phyloP scores from a whole-genome alignment of 306 rosid genomes.

The Hippophae gyantsensis region DNA sequence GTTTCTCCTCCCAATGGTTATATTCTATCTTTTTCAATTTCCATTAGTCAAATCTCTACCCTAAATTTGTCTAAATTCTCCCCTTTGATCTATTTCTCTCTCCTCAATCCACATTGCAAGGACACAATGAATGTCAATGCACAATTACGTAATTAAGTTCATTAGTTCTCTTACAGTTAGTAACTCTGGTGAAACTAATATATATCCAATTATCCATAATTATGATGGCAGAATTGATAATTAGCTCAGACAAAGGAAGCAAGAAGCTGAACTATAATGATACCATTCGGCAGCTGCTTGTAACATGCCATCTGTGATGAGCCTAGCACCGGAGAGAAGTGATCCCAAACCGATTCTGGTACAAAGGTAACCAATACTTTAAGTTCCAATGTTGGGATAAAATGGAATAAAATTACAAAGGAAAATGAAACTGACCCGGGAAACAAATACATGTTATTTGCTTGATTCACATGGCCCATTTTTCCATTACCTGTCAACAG shows the following conservation, averaged over 20 bases:
- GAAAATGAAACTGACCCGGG: slow-evolving; percentile 63
- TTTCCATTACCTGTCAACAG: slow-evolving; percentile 68
- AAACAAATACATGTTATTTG: slow-evolving; percentile 96
- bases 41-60: no score
- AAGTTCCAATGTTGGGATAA: slow-evolving; percentile 6
- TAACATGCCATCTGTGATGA: slow-evolving; percentile 89
- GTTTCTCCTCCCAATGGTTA: no score
- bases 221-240: no score
- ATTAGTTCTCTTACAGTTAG: no score
- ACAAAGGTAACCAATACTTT: slow-evolving; percentile 18
- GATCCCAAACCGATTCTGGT: slow-evolving; percentile 95
- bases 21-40: no score
- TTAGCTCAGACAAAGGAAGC: not conserved
- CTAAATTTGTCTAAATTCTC: no score
- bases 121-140: no score
- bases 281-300: slow-evolving; percentile 99
- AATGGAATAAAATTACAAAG: not conserved
- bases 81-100: no score
- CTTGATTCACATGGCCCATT: slow-evolving; percentile 93
- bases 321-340: slow-evolving; percentile 80
- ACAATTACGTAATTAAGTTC: no score
- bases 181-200: no score
- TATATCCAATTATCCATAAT: no score
- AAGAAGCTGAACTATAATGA: not conserved
- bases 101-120: no score